These are phyloP conservation scores for Neofusicoccum sp. DNA, from an alignment of 2,329 filamentous ascomycete genomes.

Conservation along the genomic window DNA sequence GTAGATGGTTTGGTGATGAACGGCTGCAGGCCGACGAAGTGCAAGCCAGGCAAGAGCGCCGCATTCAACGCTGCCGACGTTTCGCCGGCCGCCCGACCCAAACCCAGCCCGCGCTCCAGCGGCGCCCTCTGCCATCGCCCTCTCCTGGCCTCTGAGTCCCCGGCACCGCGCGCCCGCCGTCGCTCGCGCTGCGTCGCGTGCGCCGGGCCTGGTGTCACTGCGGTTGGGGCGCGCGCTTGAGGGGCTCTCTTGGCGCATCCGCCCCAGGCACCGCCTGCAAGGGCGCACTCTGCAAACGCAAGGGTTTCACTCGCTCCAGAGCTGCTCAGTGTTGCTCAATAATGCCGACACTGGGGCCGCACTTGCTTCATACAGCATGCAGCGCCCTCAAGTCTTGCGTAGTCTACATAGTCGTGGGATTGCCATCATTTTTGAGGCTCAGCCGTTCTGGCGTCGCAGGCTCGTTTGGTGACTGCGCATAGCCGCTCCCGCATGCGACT, in stretches of 20 bases:
- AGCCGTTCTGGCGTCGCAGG: too few species aligned
- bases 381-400: too few species aligned
- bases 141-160: neutral
- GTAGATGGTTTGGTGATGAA: constrained; percentile 16
- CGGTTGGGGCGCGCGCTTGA: constrained; percentile 3
- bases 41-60: constrained; percentile 13
- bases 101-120: neutral
- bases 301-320: neutral
- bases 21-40: constrained; percentile 14
- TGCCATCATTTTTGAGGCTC: too few species aligned
- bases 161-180: neutral
- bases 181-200: neutral
- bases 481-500: too few species aligned
- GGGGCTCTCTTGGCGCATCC: constrained; percentile 4
- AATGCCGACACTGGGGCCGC: neutral
- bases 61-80: neutral
- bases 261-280: constrained; percentile 1
- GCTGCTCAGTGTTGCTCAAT: neutral
- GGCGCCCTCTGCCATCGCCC: neutral
- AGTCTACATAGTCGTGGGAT: too few species aligned
- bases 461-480: too few species aligned
- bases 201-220: neutral
- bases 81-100: neutral
- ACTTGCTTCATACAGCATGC: neutral
- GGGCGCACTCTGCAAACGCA: neutral